Evolutionary conservation across 805 yeast species (phyloP), one percentile per base, ranked within the genome.

Genomic region (Ogataea trehaloabstinens): DNA sequence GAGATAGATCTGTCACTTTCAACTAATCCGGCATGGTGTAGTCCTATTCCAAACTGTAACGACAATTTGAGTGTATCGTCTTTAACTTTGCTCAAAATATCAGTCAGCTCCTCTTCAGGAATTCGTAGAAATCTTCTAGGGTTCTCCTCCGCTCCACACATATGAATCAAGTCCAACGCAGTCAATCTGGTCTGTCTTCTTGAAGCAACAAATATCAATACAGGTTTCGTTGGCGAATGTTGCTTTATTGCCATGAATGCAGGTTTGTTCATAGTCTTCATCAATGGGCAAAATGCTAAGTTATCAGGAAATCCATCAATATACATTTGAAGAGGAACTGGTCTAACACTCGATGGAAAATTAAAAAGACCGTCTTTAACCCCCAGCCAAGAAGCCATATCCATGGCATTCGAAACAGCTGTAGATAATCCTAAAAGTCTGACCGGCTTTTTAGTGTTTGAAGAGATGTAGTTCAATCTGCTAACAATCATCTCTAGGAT

Each of bases 211-310:
- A 85, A 85, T n/a, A 85, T 80, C 49, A 85, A 69, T 8, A 83
- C 91, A 0, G 96, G 95, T 56, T 89, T 81, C 15, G 67, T 67
- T 2, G 96, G 95, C 0, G 96, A 85, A 58, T 90, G 96, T 46
- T 86, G 88, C 55, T 88, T 86, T 46, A 89, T 89, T 0, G 96
- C 95, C 82, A 83, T 77, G 54, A 85, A 89, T 0, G 95, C 91
- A 1, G 97, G 96, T 53, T 74, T 88, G 70, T 81, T 88, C 93
- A 78, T 86, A 17, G 80, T 85, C 67, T 80, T 86, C 96, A 85
- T 85, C 53, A 86, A 67, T 1, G 91, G 88, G 51, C 89, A 80
- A 55, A 85, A 85, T 1, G 88, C 89, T 44, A 82, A 69, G 46
- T 83, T 82, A 47, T 85, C 93, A 1, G 89, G 90, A 52, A 82